Evolutionary conservation across 106 monocot genomes (phyloP).

Genomic region (Alisma plantagoaquatica): DNA sequence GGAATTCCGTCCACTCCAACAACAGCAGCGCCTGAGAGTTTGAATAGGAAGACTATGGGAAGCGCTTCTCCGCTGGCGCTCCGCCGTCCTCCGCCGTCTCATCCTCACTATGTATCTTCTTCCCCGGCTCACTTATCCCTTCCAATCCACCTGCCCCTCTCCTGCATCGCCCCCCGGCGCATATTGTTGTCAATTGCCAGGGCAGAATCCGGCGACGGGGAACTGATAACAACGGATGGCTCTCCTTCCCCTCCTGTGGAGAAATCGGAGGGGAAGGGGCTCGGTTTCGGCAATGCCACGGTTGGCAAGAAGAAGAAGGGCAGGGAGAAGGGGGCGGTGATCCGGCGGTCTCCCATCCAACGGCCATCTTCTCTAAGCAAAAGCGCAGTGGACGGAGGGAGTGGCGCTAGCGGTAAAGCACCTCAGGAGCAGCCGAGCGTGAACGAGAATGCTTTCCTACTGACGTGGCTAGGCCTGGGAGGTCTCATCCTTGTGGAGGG

Average conservation of each 20-base stretch:
- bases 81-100: neutral
- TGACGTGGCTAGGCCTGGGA: conserved; percentile 71
- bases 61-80: conserved; percentile 1
- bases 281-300: conserved; percentile 22
- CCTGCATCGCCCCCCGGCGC: too few relatives aligned
- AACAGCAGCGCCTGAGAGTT: neutral
- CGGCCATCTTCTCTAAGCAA: conserved; percentile 17
- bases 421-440: conserved; percentile 20
- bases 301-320: conserved; percentile 26
- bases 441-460: conserved; percentile 57
- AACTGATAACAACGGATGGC: too few relatives aligned
- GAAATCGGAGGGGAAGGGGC: conserved; percentile 18
- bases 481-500: conserved; percentile 61
- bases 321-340: conserved; percentile 21
- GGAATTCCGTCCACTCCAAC: too few relatives aligned
- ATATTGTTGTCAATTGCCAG: too few relatives aligned
- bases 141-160: too few relatives aligned
- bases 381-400: neutral
- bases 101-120: neutral
- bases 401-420: conserved; percentile 3
- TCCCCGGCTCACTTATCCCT: neutral
- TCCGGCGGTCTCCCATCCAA: conserved; percentile 40
- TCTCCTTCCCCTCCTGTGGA: conserved; percentile 12
- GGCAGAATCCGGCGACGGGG: too few relatives aligned
- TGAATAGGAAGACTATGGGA: neutral